Percentiles rank a stretch among this genome's conserved stretches.
Evolutionary conservation across 225 moss, liverwort and hornwort species (phyloP).

Genomic region (Takakia lepidozioides): DNA sequence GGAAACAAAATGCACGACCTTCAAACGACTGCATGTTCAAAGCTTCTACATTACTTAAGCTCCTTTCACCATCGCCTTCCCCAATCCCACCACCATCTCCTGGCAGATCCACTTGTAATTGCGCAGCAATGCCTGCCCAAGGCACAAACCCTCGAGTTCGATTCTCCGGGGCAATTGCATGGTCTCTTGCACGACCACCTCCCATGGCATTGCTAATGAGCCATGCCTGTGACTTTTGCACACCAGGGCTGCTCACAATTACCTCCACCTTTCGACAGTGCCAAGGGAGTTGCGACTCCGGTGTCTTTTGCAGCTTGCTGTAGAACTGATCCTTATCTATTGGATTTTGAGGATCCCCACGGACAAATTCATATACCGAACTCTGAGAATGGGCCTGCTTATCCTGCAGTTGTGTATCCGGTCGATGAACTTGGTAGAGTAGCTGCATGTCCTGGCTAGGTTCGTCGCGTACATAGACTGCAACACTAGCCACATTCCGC

Average conservation of each 20-base stretch:
- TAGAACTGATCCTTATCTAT: conserved; percentile 88
- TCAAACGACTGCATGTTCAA: conserved; percentile 34
- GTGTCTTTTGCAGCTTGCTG: conserved; percentile 55
- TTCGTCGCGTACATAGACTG: conserved; percentile 63
- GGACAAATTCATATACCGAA: conserved; percentile 72
- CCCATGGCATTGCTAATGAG: conserved; percentile 76
- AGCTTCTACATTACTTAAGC: conserved; percentile 13
- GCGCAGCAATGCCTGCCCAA: conserved; percentile 86
- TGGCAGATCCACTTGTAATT: conserved; percentile 23
- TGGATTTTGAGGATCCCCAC: conserved; percentile 63
- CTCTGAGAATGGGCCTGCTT: conserved; percentile 28
- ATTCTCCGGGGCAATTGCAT: conserved; percentile 68
- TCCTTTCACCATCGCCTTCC: conserved; percentile 1
- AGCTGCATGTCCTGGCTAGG: conserved; percentile 59
- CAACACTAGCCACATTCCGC: conserved; percentile 59
- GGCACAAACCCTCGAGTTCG: conserved; percentile 70
- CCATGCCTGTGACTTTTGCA: conserved; percentile 57
- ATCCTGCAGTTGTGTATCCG: conserved; percentile 20
- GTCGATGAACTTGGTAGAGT: conserved; percentile 58
- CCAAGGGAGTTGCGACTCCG: conserved; percentile 59
- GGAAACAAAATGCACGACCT: conserved; percentile 85
- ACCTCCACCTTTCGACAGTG: conserved; percentile 64
- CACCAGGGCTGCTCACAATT: conserved; percentile 19
- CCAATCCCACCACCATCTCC: conserved; percentile 10
- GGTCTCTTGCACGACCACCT: conserved; percentile 63